Base-by-base conservation (phyloP, 345 rosid species). In the Fremontodendron californicum region DNA sequence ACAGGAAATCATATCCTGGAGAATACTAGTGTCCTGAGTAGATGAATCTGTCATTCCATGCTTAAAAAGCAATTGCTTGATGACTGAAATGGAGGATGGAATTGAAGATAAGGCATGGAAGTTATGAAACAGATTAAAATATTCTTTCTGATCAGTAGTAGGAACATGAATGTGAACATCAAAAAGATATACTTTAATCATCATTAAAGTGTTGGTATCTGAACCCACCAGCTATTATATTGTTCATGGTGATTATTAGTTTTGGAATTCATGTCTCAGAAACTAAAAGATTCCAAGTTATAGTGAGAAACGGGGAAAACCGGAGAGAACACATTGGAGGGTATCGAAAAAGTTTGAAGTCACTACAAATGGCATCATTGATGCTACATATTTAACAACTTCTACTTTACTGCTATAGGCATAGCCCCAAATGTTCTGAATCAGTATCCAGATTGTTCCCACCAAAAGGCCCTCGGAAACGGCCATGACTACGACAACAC, bases 281-380 rank as follows among this genome's bases (percentile, higher is more conserved):
- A 19, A 52, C 57, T 52, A 35, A 35, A 64, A 35, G 10, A 9
- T n/a, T n/a, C 12, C 33, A 67, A 23, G 72, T 21, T 27, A 54
- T 54, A 11, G 6, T 11, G 5, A 11, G 73, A 9, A 46, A 27
- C 9, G 39, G 29, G 18, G 4, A 29, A 48, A 37, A 81, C 90
- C 90, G 79, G 90, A 87, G 57, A 87, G 82, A 61, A 85, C 89
- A 61, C 82, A 76, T 52, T 87, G 89, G 42, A 85, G 79, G 62
- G 84, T 79, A 77, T 85, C 90, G 19, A 84, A 29, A 61, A 79
- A 73, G 71, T 84, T 83, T 18, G 86, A 79, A n/a, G 66, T 43
- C 25, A 89, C 87, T 18, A 81, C 64, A 19, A 87, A 54, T 13
- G 86, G 79, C 58, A 87, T 67, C 83, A 87, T 75, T 0, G 80